A percentile compares a stretch with the other conserved stretches of the same genome.
Conservation (phyloP, 1,284 basidiomycete genomes). For the Malassezia sympodialis region DNA sequence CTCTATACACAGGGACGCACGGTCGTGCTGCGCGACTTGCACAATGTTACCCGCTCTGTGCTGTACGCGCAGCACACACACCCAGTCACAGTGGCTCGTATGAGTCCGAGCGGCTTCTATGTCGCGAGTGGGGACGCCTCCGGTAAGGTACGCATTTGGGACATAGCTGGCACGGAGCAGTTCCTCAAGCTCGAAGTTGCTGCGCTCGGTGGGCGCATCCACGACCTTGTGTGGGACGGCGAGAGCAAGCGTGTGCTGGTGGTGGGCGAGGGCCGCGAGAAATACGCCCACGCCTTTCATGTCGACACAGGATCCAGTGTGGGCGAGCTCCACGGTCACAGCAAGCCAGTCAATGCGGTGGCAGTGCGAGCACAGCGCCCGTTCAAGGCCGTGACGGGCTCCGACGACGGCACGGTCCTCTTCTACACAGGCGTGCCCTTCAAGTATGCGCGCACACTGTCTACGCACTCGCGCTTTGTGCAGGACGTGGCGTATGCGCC, state of each 20-base stretch:
- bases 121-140: slow-evolving; percentile 60
- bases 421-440: slow-evolving; percentile 61
- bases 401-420: slow-evolving; percentile 69
- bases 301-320: slow-evolving; percentile 65
- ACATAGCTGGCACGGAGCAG: slow-evolving; percentile 77
- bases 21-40: slow-evolving; percentile 51
- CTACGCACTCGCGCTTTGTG: slow-evolving; percentile 80
- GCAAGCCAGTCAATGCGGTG: slow-evolving; percentile 84
- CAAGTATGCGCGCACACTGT: slow-evolving; percentile 51
- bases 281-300: slow-evolving; percentile 50
- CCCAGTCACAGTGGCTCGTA: slow-evolving; percentile 74
- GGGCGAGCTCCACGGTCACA: slow-evolving; percentile 88
- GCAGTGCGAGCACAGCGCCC: slow-evolving; percentile 81
- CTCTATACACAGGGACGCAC: slow-evolving; percentile 76
- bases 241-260: slow-evolving; percentile 84
- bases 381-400: slow-evolving; percentile 60
- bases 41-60: slow-evolving; percentile 21
- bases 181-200: slow-evolving; percentile 61
- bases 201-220: slow-evolving; percentile 71
- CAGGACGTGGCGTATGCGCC: slow-evolving; percentile 79
- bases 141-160: slow-evolving; percentile 68
- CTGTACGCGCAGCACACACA: slow-evolving; percentile 72
- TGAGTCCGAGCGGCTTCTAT: slow-evolving; percentile 90
- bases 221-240: slow-evolving; percentile 90
- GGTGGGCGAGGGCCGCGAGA: slow-evolving; percentile 88